A percentile compares a stretch with the other conserved stretches of the same genome.
These are phyloP conservation scores for Monosporascus sp. DNA, from an alignment of 2,329 filamentous ascomycete genomes.

Conservation along the genomic window DNA sequence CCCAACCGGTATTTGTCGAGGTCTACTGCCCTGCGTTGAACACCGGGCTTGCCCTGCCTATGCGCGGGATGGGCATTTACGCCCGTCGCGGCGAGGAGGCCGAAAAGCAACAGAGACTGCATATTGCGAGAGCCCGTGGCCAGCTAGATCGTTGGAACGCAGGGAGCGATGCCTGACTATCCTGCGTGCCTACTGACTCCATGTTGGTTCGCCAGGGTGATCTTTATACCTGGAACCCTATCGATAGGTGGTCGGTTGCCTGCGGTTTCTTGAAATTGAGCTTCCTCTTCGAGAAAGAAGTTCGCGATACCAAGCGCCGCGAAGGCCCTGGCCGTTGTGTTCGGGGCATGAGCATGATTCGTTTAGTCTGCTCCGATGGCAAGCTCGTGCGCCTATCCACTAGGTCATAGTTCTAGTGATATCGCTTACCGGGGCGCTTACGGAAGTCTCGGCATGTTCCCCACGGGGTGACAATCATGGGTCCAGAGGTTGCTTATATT, in stretches of 20 bases:
- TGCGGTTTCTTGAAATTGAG: slow-evolving; percentile 6
- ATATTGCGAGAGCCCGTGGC: slow-evolving; percentile 18
- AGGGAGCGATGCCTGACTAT: slow-evolving; percentile 9
- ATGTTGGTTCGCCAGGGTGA: slow-evolving; percentile 7
- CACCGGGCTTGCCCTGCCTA: slow-evolving; percentile 13
- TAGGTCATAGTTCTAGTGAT: background rate
- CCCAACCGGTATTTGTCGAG: slow-evolving; percentile 28
- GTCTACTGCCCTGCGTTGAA: slow-evolving; percentile 28
- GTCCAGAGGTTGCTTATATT: background rate
- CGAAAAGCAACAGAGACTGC: slow-evolving; percentile 25
- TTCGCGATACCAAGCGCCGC: slow-evolving; percentile 10
- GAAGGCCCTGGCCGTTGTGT: background rate
- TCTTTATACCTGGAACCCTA: slow-evolving; percentile 17
- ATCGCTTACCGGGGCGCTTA: background rate
- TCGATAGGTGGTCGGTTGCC: background rate
- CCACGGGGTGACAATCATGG: background rate
- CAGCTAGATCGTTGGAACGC: background rate
- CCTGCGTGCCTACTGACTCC: slow-evolving; percentile 9
- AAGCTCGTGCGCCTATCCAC: background rate
- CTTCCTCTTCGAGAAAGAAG: slow-evolving; percentile 25
- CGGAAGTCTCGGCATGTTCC: background rate
- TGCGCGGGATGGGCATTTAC: slow-evolving; percentile 24
- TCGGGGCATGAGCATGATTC: background rate
- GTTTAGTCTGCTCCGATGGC: background rate
- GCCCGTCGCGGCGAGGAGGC: slow-evolving; percentile 27